phyloP scores from a whole-genome alignment of 805 yeast genomes.

The Saccharomycopsis sp. region DNA sequence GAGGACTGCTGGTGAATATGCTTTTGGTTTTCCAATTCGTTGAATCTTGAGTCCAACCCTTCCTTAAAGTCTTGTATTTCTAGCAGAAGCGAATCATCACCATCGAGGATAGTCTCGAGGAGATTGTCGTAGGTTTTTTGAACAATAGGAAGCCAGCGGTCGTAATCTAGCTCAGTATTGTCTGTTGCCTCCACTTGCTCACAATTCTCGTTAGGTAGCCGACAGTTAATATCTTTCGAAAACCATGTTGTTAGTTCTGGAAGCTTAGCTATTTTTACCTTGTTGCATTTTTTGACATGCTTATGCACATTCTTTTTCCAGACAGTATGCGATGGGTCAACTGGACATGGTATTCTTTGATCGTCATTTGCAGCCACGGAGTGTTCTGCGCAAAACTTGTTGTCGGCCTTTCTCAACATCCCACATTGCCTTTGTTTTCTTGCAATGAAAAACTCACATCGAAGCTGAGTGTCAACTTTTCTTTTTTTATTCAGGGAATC shows the following conservation, averaged over 20 bases:
- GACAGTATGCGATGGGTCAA: constrained; percentile 68
- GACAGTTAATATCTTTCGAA: constrained; percentile 38
- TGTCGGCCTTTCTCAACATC: constrained; percentile 45
- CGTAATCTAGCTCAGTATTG: constrained; percentile 22
- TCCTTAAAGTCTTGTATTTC: constrained; percentile 26
- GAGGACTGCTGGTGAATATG: constrained; percentile 83
- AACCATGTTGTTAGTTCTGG: constrained; percentile 45
- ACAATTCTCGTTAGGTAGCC: not conserved
- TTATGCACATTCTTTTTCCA: constrained; percentile 49
- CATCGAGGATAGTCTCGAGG: constrained; percentile 22
- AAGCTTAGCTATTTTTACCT: constrained; percentile 29
- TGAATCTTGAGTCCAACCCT: constrained; percentile 35
- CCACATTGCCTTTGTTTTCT: constrained; percentile 54
- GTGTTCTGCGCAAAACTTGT: constrained; percentile 59
- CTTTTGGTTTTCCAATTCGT: constrained; percentile 50
- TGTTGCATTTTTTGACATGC: constrained; percentile 61
- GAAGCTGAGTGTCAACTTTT: constrained; percentile 1
- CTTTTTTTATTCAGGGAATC: not conserved
- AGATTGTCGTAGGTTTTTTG: constrained; percentile 31
- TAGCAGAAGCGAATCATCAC: constrained; percentile 24
- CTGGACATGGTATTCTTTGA: constrained; percentile 62
- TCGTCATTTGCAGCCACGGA: constrained; percentile 25
- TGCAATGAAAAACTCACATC: constrained; percentile 44
- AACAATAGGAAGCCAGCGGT: constrained; percentile 31
- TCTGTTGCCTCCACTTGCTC: constrained; percentile 7